Base-by-base conservation (phyloP, 306 rosid genomes). In the Dicorynia guianensis region DNA sequence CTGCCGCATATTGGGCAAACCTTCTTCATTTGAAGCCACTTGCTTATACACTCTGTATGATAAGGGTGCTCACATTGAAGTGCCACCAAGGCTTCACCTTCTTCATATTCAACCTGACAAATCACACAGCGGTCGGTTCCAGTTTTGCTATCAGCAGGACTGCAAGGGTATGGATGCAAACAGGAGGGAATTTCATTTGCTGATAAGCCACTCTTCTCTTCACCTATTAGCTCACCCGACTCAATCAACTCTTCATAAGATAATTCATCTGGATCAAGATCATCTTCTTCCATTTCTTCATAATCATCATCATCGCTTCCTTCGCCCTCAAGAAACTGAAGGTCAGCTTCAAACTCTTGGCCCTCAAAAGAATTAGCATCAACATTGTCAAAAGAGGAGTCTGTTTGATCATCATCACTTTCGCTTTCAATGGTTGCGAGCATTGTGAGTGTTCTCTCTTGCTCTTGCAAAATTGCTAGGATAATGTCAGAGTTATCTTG, bases 1-100 rank as follows among this genome's bases (percentile, higher is more conserved):
- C 66, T 82, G 85, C 79, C 68, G 72, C 98, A 95, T 10, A 95
- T 95, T 30, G 98, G 98, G 80, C 98, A 95, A 70, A 82, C 84
- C 76, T 83, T 95, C 77, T 87, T 95, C 61, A 90, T 76, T 62
- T 89, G 91, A 90, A 92, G 96, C 97, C 98, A 95, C 47, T 81
- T 79, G 79, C 64, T 79, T 64, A 95, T 90, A 80, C 98, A 95
- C 39, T 86, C 93, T 33, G 76, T 14, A 82, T 95, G 98, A 71
- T 90, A 95, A 79, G 91, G 91, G 76, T 95, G 98, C 8, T 90
- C 89, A 78, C 98, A 95, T 8, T 84, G 82, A 83, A 90, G 89
- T 39, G 87, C 80, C 50, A 79, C 88, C 39, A 92, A 38, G 0
- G 38, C 56, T 78, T 92, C 93, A 55, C 88, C 96, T 44, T 90